A percentile compares a stretch with the other conserved stretches of the same genome.
Evolutionary conservation across 2,329 filamentous ascomycete species (phyloP).

Genomic region (Colletotrichum incanum): DNA sequence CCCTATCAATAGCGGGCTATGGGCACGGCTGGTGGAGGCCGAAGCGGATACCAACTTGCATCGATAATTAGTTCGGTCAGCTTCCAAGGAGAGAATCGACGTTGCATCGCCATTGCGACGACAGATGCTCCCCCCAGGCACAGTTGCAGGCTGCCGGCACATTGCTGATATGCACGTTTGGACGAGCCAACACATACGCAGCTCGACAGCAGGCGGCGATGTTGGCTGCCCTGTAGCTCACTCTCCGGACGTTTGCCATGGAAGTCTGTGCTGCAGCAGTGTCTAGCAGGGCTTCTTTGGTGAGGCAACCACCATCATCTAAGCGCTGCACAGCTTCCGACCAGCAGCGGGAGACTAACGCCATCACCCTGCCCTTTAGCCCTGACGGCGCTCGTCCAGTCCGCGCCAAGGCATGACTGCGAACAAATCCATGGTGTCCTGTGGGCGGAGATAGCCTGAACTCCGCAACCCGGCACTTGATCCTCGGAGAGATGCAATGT

Average conservation of each 20-base stretch:
- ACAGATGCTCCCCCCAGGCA: background rate
- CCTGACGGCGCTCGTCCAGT: background rate
- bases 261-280: constrained; percentile 10
- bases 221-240: background rate
- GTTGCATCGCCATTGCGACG: background rate
- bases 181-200: background rate
- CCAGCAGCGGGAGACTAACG: constrained; percentile 9
- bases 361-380: constrained; percentile 1
- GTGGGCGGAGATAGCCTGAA: background rate
- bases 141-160: constrained; percentile 13
- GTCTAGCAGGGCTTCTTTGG: constrained; percentile 11
- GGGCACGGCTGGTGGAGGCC: constrained; percentile 11
- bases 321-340: constrained; percentile 24
- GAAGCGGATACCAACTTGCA: constrained; percentile 28
- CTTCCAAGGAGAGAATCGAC: constrained; percentile 3
- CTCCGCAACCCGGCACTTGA: constrained; percentile 8
- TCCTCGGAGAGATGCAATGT: background rate
- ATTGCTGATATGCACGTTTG: background rate
- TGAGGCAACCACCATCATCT: background rate
- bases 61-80: constrained; percentile 8
- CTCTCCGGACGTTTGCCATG: constrained; percentile 1
- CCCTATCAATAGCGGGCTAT: constrained; percentile 9
- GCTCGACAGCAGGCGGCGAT: too few species aligned
- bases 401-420: background rate
- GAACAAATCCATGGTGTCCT: background rate